These are phyloP conservation scores for Sedum album DNA, from an alignment of 164 flowering plant species.

Conservation along the genomic window DNA sequence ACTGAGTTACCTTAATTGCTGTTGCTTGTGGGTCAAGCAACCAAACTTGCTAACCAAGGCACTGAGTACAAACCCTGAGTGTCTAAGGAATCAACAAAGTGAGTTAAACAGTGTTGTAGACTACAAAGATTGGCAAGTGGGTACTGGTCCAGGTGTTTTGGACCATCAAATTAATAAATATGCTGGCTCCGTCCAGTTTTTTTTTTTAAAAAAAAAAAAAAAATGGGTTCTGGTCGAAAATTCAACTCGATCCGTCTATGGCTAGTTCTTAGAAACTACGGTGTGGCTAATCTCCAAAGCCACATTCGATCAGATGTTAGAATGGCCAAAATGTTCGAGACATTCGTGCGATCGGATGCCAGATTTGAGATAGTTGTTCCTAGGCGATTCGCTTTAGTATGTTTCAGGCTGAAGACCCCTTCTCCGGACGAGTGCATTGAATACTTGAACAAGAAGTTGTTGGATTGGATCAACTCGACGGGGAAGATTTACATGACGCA, in stretches of 20 bases:
- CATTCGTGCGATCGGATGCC: slow-evolving; percentile 22
- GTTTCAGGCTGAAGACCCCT: slow-evolving; percentile 35
- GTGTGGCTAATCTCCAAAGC: slow-evolving; percentile 33
- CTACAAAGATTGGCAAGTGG: slow-evolving; percentile 64
- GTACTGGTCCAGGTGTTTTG: too few species aligned
- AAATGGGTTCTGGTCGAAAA: too few species aligned
- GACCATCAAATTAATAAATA: too few species aligned
- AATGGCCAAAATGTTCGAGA: slow-evolving; percentile 42
- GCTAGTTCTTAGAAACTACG: slow-evolving; percentile 46
- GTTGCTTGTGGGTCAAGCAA: slow-evolving; percentile 49
- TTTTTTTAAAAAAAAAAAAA: too few species aligned
- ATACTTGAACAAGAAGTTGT: slow-evolving; percentile 32
- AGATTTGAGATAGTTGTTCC: slow-evolving; percentile 52
- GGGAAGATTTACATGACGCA: slow-evolving; percentile 46
- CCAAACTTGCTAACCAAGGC: slow-evolving; percentile 24
- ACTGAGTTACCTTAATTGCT: slow-evolving; percentile 41
- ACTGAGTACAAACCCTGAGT: slow-evolving; percentile 41
- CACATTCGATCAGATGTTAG: slow-evolving; percentile 38
- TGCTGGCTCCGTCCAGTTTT: too few species aligned
- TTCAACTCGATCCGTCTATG: slow-evolving; percentile 47
- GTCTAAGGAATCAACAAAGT: slow-evolving; percentile 36
- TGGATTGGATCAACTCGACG: slow-evolving; percentile 38
- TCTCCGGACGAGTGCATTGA: slow-evolving; percentile 11
- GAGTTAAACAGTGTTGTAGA: slow-evolving; percentile 43
- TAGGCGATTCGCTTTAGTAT: slow-evolving; percentile 38